phyloP scores from a whole-genome alignment of 257 asterid species.

The Solanum clarkiae region DNA sequence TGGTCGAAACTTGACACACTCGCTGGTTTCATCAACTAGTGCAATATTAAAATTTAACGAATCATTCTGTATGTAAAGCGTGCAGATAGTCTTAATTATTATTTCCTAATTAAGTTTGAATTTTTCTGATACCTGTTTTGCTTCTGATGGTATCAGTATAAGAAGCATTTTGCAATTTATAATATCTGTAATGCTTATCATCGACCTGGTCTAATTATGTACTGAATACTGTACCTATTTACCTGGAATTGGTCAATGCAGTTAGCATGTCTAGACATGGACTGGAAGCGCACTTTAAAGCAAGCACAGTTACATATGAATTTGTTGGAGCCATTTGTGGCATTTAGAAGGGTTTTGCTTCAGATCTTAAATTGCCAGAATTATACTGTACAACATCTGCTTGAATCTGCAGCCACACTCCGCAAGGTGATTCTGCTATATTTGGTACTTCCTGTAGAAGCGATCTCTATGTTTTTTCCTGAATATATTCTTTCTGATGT shows the following conservation, averaged over 20 bases:
- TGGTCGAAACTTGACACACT: background rate
- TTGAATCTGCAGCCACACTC: conserved; percentile 80
- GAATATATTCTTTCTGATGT: background rate
- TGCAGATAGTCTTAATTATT: background rate
- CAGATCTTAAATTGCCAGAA: conserved; percentile 48
- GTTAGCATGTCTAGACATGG: conserved; percentile 56
- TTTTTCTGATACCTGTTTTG: background rate
- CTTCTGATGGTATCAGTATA: background rate
- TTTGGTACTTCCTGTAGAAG: background rate
- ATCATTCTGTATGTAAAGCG: background rate
- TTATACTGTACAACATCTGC: conserved; percentile 60
- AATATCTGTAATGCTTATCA: background rate
- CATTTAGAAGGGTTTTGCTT: conserved; percentile 84
- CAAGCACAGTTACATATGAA: conserved; percentile 84
- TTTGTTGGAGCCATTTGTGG: conserved; percentile 86
- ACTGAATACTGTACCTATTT: background rate
- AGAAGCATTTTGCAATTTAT: background rate
- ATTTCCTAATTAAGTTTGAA: background rate
- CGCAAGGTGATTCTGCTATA: conserved; percentile 56
- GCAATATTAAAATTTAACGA: background rate
- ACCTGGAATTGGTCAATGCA: conserved; percentile 17
- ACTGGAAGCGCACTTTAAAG: conserved; percentile 63
- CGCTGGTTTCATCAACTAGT: background rate
- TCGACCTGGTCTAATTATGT: background rate
- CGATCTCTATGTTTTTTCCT: background rate